phyloP scores from a whole-genome alignment of 768 basidiomycete species.

The Mycena polygramma region DNA sequence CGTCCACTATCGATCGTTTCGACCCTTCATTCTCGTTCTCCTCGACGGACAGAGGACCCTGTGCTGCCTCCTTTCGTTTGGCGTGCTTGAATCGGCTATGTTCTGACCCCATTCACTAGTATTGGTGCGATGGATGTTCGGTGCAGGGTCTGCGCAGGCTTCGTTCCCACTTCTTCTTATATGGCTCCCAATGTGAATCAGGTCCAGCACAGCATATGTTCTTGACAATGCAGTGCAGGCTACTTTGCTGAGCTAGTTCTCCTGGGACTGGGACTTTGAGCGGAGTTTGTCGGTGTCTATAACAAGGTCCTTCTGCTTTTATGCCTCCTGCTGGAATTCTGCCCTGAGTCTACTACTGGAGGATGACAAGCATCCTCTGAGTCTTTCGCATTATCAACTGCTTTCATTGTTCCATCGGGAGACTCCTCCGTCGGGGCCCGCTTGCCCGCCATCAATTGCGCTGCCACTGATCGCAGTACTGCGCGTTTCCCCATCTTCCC shows the following conservation, averaged over 20 bases:
- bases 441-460: neutral
- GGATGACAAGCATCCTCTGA: no score
- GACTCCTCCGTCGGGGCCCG: neutral
- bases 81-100: constrained; percentile 9
- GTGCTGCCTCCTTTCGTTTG: neutral
- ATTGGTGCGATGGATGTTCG: neutral
- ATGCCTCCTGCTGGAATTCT: no score
- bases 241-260: neutral
- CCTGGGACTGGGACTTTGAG: neutral
- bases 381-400: no score
- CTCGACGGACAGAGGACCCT: neutral
- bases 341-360: no score
- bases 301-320: no score
- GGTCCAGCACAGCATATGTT: neutral
- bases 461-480: constrained; percentile 15
- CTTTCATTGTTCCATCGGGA: neutral
- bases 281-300: no score
- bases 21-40: neutral
- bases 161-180: neutral
- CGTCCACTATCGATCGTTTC: no score
- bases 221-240: neutral
- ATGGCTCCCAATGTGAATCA: neutral
- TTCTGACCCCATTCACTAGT: constrained; percentile 13
- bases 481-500: neutral
- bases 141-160: neutral